These are phyloP conservation scores for Leishmania aethiopica DNA, from an alignment of 208 protist genomes.

Conservation along the genomic window DNA sequence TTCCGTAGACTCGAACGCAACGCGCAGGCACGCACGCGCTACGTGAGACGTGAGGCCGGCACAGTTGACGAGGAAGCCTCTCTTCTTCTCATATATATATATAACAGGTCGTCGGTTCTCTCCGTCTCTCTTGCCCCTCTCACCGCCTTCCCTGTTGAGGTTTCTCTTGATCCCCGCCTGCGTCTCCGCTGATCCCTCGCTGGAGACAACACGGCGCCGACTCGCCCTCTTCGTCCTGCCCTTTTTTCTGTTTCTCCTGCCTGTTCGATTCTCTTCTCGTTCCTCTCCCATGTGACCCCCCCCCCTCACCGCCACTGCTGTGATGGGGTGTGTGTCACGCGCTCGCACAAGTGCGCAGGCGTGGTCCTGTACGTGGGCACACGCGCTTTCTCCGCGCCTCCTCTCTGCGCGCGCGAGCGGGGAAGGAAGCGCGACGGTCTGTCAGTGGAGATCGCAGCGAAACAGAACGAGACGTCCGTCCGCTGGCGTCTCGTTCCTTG, in stretches of 20 bases:
- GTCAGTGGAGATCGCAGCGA: not conserved
- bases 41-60: not conserved
- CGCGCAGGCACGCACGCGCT: not conserved
- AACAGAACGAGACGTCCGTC: not conserved
- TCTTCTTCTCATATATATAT: not conserved
- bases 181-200: not conserved
- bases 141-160: not conserved
- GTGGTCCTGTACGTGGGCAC: not conserved
- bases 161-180: not conserved
- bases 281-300: not conserved
- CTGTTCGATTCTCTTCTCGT: not conserved
- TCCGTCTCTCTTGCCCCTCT: not conserved
- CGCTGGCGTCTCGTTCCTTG: not conserved
- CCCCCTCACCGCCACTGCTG: not conserved
- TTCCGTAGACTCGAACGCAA: not conserved
- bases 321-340: not conserved
- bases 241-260: not conserved
- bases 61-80: not conserved
- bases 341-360: not conserved
- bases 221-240: not conserved
- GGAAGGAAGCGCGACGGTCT: not conserved
- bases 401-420: not conserved
- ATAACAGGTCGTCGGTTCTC: not conserved
- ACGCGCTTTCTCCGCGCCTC: not conserved
- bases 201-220: not conserved